Evolutionary conservation across 257 asterid genomes (phyloP).

Genomic region (Eucommia ulmoides): DNA sequence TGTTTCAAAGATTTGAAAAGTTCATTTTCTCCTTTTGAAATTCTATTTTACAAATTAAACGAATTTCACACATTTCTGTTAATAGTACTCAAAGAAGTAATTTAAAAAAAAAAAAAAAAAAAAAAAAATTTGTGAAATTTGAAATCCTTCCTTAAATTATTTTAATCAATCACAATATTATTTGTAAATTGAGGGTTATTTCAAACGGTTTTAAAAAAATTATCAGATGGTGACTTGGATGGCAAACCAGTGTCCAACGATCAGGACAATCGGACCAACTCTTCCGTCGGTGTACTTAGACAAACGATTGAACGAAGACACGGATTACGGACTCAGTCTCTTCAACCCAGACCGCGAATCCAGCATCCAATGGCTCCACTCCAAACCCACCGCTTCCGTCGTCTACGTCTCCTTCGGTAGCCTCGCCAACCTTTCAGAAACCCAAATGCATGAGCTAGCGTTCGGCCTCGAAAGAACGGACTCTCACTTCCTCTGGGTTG

Average conservation of each 20-base stretch:
- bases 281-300: slow-evolving; percentile 38
- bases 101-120: too few species aligned
- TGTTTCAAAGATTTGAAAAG: too few species aligned
- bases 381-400: slow-evolving; percentile 13
- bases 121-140: too few species aligned
- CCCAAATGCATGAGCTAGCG: slow-evolving; percentile 24
- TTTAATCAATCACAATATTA: too few species aligned
- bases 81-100: too few species aligned
- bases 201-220: too few species aligned
- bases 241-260: slow-evolving; percentile 14
- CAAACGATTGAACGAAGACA: slow-evolving; percentile 26
- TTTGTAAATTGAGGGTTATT: too few species aligned
- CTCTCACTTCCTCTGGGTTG: slow-evolving; percentile 28
- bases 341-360: slow-evolving; percentile 18
- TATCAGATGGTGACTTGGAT: slow-evolving; percentile 24
- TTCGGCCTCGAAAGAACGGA: slow-evolving; percentile 19
- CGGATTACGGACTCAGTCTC: slow-evolving; percentile 25
- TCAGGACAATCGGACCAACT: slow-evolving; percentile 35
- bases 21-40: too few species aligned
- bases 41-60: too few species aligned
- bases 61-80: too few species aligned
- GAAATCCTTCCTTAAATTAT: too few species aligned
- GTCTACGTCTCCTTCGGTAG: slow-evolving; percentile 28
- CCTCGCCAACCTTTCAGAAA: slow-evolving; percentile 11
- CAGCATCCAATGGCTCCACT: slow-evolving; percentile 24